These are phyloP conservation scores for Penicillium sp. DNA, from an alignment of 2,329 filamentous ascomycete species.

Conservation along the genomic window DNA sequence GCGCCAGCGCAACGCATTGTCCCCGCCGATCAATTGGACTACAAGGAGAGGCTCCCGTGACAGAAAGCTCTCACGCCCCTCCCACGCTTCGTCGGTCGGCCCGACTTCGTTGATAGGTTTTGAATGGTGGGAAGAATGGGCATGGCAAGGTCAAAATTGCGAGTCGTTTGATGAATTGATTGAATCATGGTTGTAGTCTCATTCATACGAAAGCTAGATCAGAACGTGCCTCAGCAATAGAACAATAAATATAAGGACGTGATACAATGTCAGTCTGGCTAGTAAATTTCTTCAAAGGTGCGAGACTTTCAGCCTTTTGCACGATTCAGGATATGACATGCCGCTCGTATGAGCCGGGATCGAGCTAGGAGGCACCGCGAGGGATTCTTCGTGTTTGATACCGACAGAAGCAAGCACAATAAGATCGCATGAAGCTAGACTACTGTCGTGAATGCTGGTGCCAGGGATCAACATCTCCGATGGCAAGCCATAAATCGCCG, in stretches of 20 bases:
- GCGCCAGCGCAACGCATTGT: not conserved
- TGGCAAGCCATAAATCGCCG: not conserved
- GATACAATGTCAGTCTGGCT: too few relatives aligned
- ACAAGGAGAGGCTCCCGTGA: not conserved
- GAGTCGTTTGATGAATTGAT: too few relatives aligned
- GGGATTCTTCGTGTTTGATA: not conserved
- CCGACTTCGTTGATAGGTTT: too few relatives aligned
- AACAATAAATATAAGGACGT: too few relatives aligned
- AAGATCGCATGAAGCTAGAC: not conserved
- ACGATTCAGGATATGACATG: not conserved
- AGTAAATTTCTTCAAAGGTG: too few relatives aligned
- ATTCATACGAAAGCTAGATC: too few relatives aligned
- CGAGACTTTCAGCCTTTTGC: too few relatives aligned
- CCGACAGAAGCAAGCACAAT: not conserved
- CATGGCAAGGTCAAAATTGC: too few relatives aligned
- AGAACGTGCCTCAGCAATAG: too few relatives aligned
- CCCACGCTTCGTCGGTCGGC: not conserved
- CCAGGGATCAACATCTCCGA: not conserved
- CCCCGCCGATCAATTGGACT: not conserved
- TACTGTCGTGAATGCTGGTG: not conserved
- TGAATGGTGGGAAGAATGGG: too few relatives aligned
- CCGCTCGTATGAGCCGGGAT: not conserved
- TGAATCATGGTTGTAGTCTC: too few relatives aligned
- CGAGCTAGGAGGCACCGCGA: too few relatives aligned
- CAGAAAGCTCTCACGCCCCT: not conserved